These are phyloP conservation scores for Colletotrichum coccodes DNA, from an alignment of 2,329 filamentous ascomycete species.

Conservation along the genomic window DNA sequence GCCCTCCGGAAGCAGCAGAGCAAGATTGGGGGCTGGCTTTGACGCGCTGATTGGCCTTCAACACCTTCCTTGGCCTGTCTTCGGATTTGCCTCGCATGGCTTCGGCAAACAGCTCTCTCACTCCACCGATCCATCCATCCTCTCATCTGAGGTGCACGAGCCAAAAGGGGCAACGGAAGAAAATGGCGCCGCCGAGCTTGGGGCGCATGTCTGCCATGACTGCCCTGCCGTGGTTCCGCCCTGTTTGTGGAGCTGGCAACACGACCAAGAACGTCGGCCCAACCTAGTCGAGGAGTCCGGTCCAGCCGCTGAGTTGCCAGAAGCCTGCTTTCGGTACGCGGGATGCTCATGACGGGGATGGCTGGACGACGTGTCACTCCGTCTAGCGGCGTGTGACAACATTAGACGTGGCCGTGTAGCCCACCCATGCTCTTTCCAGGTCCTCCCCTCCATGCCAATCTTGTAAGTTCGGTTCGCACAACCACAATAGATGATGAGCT, in stretches of 20 bases:
- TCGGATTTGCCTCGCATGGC: background rate
- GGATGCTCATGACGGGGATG: conserved; percentile 19
- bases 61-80: background rate
- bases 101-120: background rate
- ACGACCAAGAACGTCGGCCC: background rate
- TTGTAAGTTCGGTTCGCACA: conserved; percentile 16
- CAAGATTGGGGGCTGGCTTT: background rate
- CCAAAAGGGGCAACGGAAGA: background rate
- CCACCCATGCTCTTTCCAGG: background rate
- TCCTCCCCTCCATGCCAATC: conserved; percentile 4
- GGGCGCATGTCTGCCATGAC: conserved; percentile 8
- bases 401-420: background rate
- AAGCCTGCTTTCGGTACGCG: background rate
- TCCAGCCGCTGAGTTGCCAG: conserved; percentile 7
- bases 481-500: background rate
- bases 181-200: conserved; percentile 8
- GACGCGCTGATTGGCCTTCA: background rate
- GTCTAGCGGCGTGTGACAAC: background rate
- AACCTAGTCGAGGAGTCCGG: background rate
- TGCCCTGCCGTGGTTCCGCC: background rate
- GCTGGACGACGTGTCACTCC: conserved; percentile 18
- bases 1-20: background rate
- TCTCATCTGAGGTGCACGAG: background rate
- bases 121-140: background rate
- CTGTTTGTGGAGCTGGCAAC: background rate